Percentiles rank a stretch among this genome's conserved stretches.
Evolutionary conservation across 306 rosid species (phyloP).

Genomic region (Luffa aegyptiaca): DNA sequence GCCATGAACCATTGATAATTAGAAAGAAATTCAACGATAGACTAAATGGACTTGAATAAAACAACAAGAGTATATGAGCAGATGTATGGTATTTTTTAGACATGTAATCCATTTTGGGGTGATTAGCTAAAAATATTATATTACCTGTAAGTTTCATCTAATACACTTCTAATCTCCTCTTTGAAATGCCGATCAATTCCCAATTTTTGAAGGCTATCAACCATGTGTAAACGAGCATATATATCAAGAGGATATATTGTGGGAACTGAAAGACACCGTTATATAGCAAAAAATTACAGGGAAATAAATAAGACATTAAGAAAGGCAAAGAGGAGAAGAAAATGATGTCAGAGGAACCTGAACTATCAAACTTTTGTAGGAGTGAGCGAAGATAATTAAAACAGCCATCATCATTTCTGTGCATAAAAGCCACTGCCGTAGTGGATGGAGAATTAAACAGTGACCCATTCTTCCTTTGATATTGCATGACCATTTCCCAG

Average conservation of each 20-base stretch:
- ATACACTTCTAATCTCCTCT: conserved; percentile 47
- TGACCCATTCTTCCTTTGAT: conserved; percentile 82
- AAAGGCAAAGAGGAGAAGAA: neutral
- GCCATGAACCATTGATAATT: neutral
- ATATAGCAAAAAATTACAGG: neutral
- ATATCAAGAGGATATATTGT: conserved; percentile 58
- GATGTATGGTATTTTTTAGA: conserved; percentile 8
- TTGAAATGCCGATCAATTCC: conserved; percentile 59
- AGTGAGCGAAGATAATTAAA: conserved; percentile 46
- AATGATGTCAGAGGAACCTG: conserved; percentile 34
- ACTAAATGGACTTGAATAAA: neutral
- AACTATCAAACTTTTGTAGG: conserved; percentile 51
- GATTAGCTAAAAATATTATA: conserved; percentile 7
- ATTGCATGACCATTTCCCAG: conserved; percentile 52
- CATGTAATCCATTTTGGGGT: neutral
- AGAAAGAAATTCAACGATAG: neutral
- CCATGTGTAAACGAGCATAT: conserved; percentile 58
- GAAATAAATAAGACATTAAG: conserved; percentile 1
- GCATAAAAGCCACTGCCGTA: conserved; percentile 60
- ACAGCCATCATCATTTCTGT: conserved; percentile 45
- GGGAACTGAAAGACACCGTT: conserved; percentile 44
- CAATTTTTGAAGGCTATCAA: conserved; percentile 62
- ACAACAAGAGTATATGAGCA: neutral
- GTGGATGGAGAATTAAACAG: conserved; percentile 74
- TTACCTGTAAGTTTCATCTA: conserved; percentile 74